These are phyloP conservation scores for Saturnispora kantuleensis DNA, from an alignment of 805 yeast species.

Conservation along the genomic window DNA sequence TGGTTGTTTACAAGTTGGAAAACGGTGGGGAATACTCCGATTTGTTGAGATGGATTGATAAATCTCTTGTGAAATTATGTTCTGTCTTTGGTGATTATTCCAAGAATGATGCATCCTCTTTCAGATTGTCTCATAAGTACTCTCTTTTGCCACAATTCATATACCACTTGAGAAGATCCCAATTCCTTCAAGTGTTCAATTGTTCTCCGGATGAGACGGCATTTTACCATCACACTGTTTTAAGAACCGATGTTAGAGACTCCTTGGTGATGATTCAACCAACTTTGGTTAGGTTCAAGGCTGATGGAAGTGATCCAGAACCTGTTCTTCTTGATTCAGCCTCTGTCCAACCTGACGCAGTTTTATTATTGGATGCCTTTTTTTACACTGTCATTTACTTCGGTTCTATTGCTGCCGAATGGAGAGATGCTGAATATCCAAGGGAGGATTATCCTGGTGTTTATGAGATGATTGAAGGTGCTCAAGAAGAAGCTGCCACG, in stretches of 20 bases:
- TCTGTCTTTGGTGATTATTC: conserved; percentile 90
- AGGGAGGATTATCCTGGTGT: conserved; percentile 86
- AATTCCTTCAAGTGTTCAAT: conserved; percentile 90
- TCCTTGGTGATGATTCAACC: conserved; percentile 97
- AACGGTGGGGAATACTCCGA: conserved; percentile 71
- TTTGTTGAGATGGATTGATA: conserved; percentile 88
- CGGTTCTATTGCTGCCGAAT: conserved; percentile 88
- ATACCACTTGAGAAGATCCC: conserved; percentile 92
- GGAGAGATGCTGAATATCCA: conserved; percentile 95
- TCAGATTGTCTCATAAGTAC: conserved; percentile 75
- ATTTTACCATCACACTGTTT: conserved; percentile 84
- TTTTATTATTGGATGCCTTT: conserved; percentile 85
- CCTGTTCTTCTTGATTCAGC: conserved; percentile 91
- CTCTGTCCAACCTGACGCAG: conserved; percentile 81
- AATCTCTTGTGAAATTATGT: conserved; percentile 81
- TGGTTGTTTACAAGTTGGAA: conserved; percentile 81
- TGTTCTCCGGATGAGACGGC: conserved; percentile 99
- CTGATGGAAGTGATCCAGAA: conserved; percentile 72
- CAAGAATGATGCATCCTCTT: conserved; percentile 73
- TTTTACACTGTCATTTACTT: conserved; percentile 94
- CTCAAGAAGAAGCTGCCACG: conserved; percentile 87
- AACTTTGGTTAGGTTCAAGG: conserved; percentile 75
- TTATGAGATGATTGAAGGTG: conserved; percentile 76
- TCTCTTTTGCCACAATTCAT: conserved; percentile 91
- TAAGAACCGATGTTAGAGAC: conserved; percentile 86